Conservation (phyloP, 495 filamentous ascomycete genomes). For the Clohesyomyces aquaticus region DNA sequence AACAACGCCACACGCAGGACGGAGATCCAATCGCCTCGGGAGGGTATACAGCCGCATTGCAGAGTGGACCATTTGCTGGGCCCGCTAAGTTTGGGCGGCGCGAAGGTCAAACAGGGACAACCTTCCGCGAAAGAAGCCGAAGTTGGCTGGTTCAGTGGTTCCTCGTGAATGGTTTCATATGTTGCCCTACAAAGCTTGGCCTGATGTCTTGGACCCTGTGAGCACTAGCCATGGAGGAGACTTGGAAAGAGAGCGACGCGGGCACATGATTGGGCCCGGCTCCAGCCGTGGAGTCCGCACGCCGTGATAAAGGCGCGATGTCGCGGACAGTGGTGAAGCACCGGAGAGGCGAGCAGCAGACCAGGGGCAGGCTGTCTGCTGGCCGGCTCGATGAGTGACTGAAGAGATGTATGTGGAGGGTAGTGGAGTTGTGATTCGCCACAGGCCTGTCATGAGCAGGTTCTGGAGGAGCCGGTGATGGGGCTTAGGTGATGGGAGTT, state of each 20-base stretch:
- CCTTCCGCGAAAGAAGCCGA: conserved; percentile 28
- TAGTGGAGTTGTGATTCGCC: not conserved
- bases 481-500: not conserved
- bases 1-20: conserved; percentile 25
- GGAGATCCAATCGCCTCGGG: conserved; percentile 35
- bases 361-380: too few species aligned
- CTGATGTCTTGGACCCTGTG: conserved; percentile 1
- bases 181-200: conserved; percentile 41
- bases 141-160: conserved; percentile 33
- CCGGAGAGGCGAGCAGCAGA: not conserved
- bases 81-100: conserved; percentile 33
- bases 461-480: not conserved
- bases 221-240: conserved; percentile 8
- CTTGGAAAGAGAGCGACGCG: not conserved
- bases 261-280: too few species aligned
- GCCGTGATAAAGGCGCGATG: not conserved
- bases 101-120: conserved; percentile 37
- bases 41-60: conserved; percentile 37
- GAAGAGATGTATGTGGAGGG: too few species aligned
- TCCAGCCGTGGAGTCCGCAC: too few species aligned
- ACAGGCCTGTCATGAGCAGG: too few species aligned
- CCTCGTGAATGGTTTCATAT: conserved; percentile 31
- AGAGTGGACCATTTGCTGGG: conserved; percentile 16
- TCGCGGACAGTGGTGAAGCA: not conserved
- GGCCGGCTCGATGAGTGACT: too few species aligned